Base-by-base conservation (phyloP, 192 early-diverging fungal species). In the Coemansia sp. region DNA sequence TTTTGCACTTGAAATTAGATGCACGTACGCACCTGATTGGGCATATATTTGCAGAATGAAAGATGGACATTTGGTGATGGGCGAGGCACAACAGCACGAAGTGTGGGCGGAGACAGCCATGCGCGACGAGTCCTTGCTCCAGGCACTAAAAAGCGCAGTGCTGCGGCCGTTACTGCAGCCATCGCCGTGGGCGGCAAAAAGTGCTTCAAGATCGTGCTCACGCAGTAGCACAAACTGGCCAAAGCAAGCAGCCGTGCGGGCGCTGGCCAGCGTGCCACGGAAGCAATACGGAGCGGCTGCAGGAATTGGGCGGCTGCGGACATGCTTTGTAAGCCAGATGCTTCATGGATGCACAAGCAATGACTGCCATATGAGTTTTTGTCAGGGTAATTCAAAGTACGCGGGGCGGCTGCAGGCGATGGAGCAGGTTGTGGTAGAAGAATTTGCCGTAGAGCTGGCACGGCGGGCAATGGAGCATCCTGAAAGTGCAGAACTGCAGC, bases 371-470 rank as follows among this genome's bases (percentile, higher is more conserved):
- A 34, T 58, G 59, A 49, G 40, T 12, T 68, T 74, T 46, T 74
- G 72, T 22, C 51, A 57, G 38, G 48, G 51, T 50, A 74, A 74
- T 40, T 9, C 60, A 11, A 36, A 37, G 15, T 74, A 46, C 44
- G 14, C 42, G 12, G 21, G 15, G 26, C 40, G 53, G 38, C 40
- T 74, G 6, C 34, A 21, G 14, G 23, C 19, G 8, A 47, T 74
- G 53, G 46, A 57, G 3, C 22, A 38, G 17, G 22, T 19, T 34
- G 23, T 53, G 0, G 28, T 65, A 3, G 63, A 69, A 10, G n/a
- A 57, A 26, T 17, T 70, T 48, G 64, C 68, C 1, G 7, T 67
- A 23, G 68, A 76, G 38, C 58, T 76, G 52, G 74, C 74, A 2
- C 49, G 37, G 4, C 55, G 37, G 21, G 74, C 68, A 2, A 21